Percentiles rank a stretch among this genome's conserved stretches.
These are phyloP conservation scores for Spiraea crenata DNA, from an alignment of 331 rosid genomes.

Conservation along the genomic window DNA sequence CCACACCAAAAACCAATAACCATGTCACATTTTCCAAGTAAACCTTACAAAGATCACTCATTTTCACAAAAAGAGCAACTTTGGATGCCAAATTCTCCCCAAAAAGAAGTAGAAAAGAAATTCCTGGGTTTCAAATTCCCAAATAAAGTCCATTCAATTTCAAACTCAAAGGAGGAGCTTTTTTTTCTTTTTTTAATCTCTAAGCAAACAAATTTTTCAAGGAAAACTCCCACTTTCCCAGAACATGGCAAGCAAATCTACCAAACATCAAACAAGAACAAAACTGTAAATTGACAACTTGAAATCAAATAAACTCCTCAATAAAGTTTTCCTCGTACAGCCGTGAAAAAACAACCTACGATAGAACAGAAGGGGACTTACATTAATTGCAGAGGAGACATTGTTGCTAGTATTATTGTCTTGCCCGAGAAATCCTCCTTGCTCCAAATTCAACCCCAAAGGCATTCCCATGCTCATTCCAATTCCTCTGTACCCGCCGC, in stretches of 20 bases:
- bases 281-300: not conserved
- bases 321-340: no score
- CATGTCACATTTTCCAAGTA: not conserved
- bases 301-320: not conserved
- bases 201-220: conserved; percentile 7
- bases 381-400: conserved; percentile 44
- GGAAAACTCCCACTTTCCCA: conserved; percentile 8
- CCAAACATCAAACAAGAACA: conserved; percentile 3
- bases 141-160: conserved; percentile 14
- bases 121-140: conserved; percentile 12
- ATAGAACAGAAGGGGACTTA: conserved; percentile 30
- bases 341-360: not conserved
- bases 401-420: conserved; percentile 29
- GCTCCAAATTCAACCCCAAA: conserved; percentile 82
- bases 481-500: conserved; percentile 38
- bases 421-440: conserved; percentile 45
- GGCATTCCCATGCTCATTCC: conserved; percentile 64
- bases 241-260: conserved; percentile 21
- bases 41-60: conserved; percentile 4
- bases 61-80: not conserved
- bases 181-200: not conserved
- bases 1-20: conserved; percentile 5
- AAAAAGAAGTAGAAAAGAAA: conserved; percentile 1
- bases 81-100: conserved; percentile 13
- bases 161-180: not conserved